Base-by-base conservation (phyloP, 306 rosid species). In the Casuarina cunninghamiana region DNA sequence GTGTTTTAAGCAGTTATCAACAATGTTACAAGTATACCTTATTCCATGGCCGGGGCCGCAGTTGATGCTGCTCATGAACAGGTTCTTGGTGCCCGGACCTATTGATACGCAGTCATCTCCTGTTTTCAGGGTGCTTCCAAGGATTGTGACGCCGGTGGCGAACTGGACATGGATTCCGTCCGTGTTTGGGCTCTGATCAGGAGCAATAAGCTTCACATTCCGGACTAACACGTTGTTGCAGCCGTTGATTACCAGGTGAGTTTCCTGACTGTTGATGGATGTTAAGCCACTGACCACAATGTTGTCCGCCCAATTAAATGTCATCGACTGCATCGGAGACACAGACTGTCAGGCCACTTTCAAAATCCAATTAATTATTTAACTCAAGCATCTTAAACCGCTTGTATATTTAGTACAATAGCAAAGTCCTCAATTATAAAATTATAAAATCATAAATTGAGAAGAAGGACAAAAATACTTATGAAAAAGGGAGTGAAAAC, bases 41-140 rank as follows among this genome's bases (percentile, higher is more conserved):
- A 91, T 77, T 4, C 96, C 96, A 39, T 91, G 96, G 5, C 96
- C 91, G 11, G 96, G 96, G 37, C 96, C 93, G 78, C 93, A 91
- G 61, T 79, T 84, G 17, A 91, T 86, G 84, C 80, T 26, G 39
- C 62, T 73, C 75, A 87, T 89, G 66, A 82, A 65, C 63, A 91
- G 44, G 78, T 89, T 87, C 2, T 32, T 79, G 69, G 96, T 84
- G 71, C 86, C 91, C 9, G 88, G 87, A 21, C 88, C 93, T 46
- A 91, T 89, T 19, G 93, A 87, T n/a, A 91, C 82, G 81, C 93
- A 89, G 13, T 89, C 93, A 76, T 89, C 93, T 0, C 96, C 93
- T 10, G 91, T 91, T 82, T 74, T 72, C 41, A 89, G 6, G 75
- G 78, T 86, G 45, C 80, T 72, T 1, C 88, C 88, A 2, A 75